Base-by-base conservation (phyloP, 257 asterid genomes). In the Lycium ferocissimum region DNA sequence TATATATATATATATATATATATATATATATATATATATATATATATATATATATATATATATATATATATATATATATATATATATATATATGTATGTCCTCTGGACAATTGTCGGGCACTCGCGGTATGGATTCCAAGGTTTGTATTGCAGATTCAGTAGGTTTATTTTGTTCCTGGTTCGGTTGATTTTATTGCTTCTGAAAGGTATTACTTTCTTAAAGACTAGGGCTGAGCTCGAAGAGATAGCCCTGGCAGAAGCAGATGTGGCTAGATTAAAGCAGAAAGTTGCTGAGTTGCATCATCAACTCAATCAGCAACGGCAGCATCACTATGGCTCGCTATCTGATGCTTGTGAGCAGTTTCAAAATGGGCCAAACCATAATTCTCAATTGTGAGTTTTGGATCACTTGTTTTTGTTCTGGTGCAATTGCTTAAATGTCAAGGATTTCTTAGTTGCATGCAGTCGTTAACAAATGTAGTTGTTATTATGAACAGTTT, bases 211-310 rank as follows among this genome's bases (percentile, higher is more conserved):
- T 81, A 53, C 78, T 84, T 83, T 54, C 83, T 88, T 86, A 86
- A 82, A 96, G 99, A 96, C 97, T 10, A 96, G 97, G 91, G 97
- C 97, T 22, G 99, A 96, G 89, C 98, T 96, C 58, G 98, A 96
- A 91, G 99, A 96, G 89, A 96, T 96, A 87, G 98, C 99, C 87
- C 98, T 96, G 45, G 99, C 99, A 61, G 98, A 94, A 92, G 98
- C 98, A 66, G 99, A 96, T 89, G 98, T 96, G 88, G 97, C 97
- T 85, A 89, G 97, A 87, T 90, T 96, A 90, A 96, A 96, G 90
- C 95, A 94, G 88, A 96, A 94, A 94, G 99, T 96, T 90, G 98
- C 98, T 71, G 95, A 96, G 89, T 97, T 96, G 82, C 98, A 96
- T 89, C 97, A 94, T 87, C 98, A 96, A 87, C 92, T 96, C 81